Conservation (phyloP, 2,329 filamentous ascomycete genomes). For the Myrmaecium sp. region DNA sequence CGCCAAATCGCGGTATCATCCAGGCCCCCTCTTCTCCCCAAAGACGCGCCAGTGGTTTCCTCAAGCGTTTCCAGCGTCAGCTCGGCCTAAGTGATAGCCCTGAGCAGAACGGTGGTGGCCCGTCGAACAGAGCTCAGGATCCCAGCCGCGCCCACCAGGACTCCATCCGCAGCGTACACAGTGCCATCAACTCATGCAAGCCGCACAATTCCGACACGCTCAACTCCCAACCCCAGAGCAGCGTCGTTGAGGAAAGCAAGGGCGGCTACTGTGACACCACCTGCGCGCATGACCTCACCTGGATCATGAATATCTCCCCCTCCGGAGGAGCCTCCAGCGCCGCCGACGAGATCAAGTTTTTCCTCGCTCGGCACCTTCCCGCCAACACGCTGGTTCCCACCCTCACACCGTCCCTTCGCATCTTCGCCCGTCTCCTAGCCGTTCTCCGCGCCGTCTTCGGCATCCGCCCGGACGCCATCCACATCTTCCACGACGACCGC, state of each 20-base stretch:
- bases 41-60: not conserved
- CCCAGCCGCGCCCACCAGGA: no score
- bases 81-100: not conserved
- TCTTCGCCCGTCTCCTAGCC: constrained; percentile 1
- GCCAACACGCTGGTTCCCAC: not conserved
- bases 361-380: constrained; percentile 1
- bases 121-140: no score
- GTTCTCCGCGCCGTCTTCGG: not conserved
- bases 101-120: not conserved
- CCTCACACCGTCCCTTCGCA: not conserved
- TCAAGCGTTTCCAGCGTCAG: not conserved
- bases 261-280: constrained; percentile 72
- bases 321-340: no score
- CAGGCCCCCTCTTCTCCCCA: not conserved
- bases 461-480: constrained; percentile 27
- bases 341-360: constrained; percentile 2
- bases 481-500: constrained; percentile 36
- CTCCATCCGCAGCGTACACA: no score
- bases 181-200: constrained; percentile 62
- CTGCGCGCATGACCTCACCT: constrained; percentile 50
- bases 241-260: constrained; percentile 56
- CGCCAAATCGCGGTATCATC: constrained; percentile 12
- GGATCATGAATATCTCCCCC: constrained; percentile 2
- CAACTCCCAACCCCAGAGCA: constrained; percentile 56
- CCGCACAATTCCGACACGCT: constrained; percentile 56